These are phyloP conservation scores for Epicoccum nigrum DNA, from an alignment of 2,329 filamentous ascomycete genomes.

Conservation along the genomic window DNA sequence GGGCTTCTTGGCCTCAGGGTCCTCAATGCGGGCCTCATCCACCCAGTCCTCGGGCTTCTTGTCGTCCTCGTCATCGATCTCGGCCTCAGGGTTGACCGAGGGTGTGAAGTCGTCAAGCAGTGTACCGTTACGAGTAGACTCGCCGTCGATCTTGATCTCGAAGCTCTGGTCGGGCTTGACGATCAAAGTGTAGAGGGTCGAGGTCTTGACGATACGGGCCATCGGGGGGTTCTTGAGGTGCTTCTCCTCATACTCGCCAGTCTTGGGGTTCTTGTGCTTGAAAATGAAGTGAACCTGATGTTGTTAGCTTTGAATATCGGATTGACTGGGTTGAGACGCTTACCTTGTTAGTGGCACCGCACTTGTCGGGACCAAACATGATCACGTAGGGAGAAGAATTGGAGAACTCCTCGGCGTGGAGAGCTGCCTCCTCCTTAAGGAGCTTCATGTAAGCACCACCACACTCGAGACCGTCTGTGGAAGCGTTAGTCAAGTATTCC, in stretches of 20 bases:
- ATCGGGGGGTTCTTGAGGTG: slow-evolving; percentile 84
- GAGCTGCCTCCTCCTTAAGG: slow-evolving; percentile 94
- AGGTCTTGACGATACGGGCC: slow-evolving; percentile 88
- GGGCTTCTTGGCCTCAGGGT: slow-evolving; percentile 93
- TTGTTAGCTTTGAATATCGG: slow-evolving; percentile 25
- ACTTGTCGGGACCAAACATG: slow-evolving; percentile 99
- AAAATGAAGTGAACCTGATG: slow-evolving; percentile 84
- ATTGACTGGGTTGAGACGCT: slow-evolving; percentile 10
- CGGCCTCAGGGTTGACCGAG: slow-evolving; percentile 88
- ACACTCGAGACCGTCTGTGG: slow-evolving; percentile 86
- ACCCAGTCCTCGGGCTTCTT: slow-evolving; percentile 96
- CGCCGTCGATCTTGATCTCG: slow-evolving; percentile 88
- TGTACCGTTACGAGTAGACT: slow-evolving; percentile 84
- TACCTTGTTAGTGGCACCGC: slow-evolving; percentile 98
- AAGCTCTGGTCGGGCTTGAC: slow-evolving; percentile 97
- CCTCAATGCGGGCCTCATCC: slow-evolving; percentile 86
- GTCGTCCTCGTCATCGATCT: slow-evolving; percentile 95
- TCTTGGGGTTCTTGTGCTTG: slow-evolving; percentile 99
- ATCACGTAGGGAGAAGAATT: slow-evolving; percentile 98
- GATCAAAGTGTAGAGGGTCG: slow-evolving; percentile 94
- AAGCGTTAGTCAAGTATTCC: slow-evolving; percentile 37
- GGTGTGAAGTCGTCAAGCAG: slow-evolving; percentile 94
- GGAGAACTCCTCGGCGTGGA: slow-evolving; percentile 96
- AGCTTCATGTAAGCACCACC: slow-evolving; percentile 99
- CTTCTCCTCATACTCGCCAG: slow-evolving; percentile 99